Evolutionary conservation across 192 early-diverging fungal species (phyloP).

Genomic region (Coemansia sp.): DNA sequence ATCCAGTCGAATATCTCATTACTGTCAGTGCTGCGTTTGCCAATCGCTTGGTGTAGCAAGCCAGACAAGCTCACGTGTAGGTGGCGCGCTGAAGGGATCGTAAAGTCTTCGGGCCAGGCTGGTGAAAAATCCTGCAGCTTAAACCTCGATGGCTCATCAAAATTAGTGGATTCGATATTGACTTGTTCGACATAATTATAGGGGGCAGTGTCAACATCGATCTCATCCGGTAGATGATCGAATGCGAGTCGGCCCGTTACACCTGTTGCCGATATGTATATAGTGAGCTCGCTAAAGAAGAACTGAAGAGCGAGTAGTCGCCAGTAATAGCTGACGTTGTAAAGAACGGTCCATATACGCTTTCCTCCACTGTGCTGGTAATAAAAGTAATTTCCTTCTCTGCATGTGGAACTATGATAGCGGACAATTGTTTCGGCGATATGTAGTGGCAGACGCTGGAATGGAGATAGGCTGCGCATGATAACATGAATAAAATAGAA

Average conservation of each 20-base stretch:
- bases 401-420: background rate
- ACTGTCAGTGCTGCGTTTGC: background rate
- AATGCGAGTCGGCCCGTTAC: background rate
- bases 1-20: background rate
- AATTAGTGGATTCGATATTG: background rate
- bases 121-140: background rate
- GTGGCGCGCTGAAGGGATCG: background rate
- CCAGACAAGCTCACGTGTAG: background rate
- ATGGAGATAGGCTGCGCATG: background rate
- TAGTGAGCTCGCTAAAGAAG: background rate
- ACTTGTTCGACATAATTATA: background rate
- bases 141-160: too few relatives aligned
- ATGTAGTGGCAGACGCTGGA: background rate
- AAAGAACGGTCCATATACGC: background rate
- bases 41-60: background rate
- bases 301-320: background rate
- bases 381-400: background rate
- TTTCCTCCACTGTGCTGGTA: background rate
- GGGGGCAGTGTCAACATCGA: background rate
- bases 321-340: background rate
- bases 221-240: background rate
- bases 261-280: background rate
- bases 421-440: background rate
- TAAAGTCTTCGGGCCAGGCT: background rate
- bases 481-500: background rate